Base-by-base conservation (phyloP, 139 green algal species). In the Chlorella sp. region DNA sequence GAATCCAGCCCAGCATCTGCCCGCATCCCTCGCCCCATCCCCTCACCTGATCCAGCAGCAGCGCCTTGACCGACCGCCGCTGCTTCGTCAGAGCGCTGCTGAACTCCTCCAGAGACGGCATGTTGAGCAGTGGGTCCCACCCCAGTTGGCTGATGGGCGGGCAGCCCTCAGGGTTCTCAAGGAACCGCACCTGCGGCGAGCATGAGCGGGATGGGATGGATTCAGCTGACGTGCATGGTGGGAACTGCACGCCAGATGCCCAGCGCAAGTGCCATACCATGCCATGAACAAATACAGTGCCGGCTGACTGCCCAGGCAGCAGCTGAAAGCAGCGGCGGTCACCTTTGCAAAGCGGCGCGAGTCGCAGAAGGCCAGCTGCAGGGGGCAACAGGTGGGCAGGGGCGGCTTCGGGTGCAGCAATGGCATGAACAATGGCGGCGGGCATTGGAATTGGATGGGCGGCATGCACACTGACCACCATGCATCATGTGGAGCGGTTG, bases 1-100 rank as follows among this genome's bases (percentile, higher is more conserved):
- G 54, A 14, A 38, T 48, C 70, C 51, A 60, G 26, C 9, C 54
- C 3, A 11, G 13, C 62, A 4, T 26, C 69, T 34, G 36, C 64
- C 38, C 1, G 32, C 64, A 54, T 26, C 4, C 13, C 51, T 16
- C 14, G 51, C 51, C 51, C 51, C 24, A 54, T 11, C 11, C 65
- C 79, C 38, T 51, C 67, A 86, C 90, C 89, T 98, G 95, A 73
- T 98, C 94, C 67, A 97, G 76, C 43, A 98, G 88, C 67, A 97
- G 62, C 3, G 92, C 90, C 90, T 98, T 98, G 64, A 98, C 91
- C 7, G 83, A 68, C 38, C 65, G 80, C 60, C 56, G 60, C 34
- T 88, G 81, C 14, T 43, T 54, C 0, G 41, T 58, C 38, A 96
- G 86, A 34, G 76, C 34, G 5, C 46, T 77, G 0, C 13, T 38